phyloP scores from a whole-genome alignment of 2,329 filamentous ascomycete species.

The Ophiostoma novo-ulmi region DNA sequence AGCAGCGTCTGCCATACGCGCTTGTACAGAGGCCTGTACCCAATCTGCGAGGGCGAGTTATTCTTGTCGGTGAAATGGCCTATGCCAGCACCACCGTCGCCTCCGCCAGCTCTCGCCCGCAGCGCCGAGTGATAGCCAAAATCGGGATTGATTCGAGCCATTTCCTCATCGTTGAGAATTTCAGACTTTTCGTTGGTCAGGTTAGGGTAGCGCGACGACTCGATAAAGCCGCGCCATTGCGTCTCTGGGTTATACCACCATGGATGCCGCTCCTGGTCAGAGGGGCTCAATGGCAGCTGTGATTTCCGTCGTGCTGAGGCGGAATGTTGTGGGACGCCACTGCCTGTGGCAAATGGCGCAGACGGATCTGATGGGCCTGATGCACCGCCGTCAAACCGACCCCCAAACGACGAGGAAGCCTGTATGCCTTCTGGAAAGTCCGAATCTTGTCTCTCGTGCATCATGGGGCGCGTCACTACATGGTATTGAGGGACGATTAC shows the following conservation, averaged over 20 bases:
- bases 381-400: not conserved
- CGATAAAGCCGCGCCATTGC: slow-evolving; percentile 50
- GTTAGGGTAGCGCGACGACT: slow-evolving; percentile 49
- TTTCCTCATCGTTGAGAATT: slow-evolving; percentile 43
- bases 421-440: not conserved
- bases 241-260: slow-evolving; percentile 35
- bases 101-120: slow-evolving; percentile 22
- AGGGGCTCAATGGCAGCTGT: slow-evolving; percentile 1
- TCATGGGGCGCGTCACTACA: slow-evolving; percentile 18
- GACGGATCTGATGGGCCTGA: not conserved
- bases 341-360: not conserved
- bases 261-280: slow-evolving; percentile 3
- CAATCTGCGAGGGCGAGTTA: slow-evolving; percentile 15
- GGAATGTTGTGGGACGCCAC: not conserved
- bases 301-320: not conserved
- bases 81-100: slow-evolving; percentile 41
- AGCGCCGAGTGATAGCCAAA: slow-evolving; percentile 39
- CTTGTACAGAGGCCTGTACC: slow-evolving; percentile 39
- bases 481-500: slow-evolving; percentile 47
- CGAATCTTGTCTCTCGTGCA: not conserved
- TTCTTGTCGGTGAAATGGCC: slow-evolving; percentile 18
- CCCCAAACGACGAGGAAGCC: not conserved
- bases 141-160: slow-evolving; percentile 42
- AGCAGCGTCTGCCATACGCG: slow-evolving; percentile 65
- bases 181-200: slow-evolving; percentile 45